Conservation (phyloP, 495 filamentous ascomycete species). For the Penicillium goetzii region DNA sequence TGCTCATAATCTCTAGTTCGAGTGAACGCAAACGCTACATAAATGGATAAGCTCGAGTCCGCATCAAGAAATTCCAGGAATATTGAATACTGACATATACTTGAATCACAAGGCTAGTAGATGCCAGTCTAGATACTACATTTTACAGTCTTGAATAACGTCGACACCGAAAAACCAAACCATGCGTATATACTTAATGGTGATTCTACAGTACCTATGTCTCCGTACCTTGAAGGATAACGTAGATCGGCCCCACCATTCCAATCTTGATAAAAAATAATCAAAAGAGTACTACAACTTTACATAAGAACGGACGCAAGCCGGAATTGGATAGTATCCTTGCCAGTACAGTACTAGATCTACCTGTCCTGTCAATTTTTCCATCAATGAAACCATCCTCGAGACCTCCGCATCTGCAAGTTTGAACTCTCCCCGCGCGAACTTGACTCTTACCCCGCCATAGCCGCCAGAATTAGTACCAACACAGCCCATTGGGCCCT, state of each 20-base stretch:
- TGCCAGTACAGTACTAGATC: background rate
- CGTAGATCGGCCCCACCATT: slow-evolving; percentile 16
- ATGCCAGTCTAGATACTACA: too few species aligned
- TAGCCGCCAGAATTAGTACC: slow-evolving; percentile 13
- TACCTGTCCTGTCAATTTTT: background rate
- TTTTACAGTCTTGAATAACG: too few species aligned
- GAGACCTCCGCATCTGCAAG: background rate
- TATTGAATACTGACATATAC: too few species aligned
- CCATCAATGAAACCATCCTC: background rate
- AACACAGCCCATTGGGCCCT: slow-evolving; percentile 2
- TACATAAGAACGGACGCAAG: background rate
- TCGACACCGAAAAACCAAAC: too few species aligned
- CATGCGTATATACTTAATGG: too few species aligned
- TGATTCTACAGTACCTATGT: too few species aligned
- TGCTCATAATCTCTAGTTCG: background rate
- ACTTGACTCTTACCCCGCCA: slow-evolving; percentile 30
- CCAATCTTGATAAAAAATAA: background rate
- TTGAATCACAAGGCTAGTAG: too few species aligned
- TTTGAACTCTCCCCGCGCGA: background rate
- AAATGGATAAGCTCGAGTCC: too few species aligned
- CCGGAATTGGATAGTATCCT: background rate
- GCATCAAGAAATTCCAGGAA: too few species aligned
- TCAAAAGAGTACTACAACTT: background rate
- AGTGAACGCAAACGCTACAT: background rate
- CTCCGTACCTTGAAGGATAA: background rate